Evolutionary conservation across 2,329 filamentous ascomycete genomes (phyloP).

Genomic region (Amphichorda felina): DNA sequence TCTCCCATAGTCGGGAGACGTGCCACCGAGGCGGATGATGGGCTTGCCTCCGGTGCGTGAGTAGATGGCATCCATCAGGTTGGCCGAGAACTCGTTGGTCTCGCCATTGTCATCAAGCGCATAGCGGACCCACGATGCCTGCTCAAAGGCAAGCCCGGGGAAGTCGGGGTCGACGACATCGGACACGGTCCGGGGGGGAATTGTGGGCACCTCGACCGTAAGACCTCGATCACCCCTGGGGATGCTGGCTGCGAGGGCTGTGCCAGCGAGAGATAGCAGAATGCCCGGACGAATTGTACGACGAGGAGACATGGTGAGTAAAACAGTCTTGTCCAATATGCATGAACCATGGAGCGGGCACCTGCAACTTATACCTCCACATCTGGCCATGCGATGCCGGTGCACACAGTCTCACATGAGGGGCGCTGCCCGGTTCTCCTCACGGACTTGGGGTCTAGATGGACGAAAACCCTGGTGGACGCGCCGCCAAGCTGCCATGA

Average conservation of each 20-base stretch:
- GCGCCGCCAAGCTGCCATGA: too few relatives aligned
- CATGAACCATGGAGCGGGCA: too few relatives aligned
- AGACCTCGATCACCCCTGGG: background rate
- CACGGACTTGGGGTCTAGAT: too few relatives aligned
- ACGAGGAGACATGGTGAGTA: too few relatives aligned
- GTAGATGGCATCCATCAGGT: slow-evolving; percentile 19
- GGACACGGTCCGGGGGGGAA: background rate
- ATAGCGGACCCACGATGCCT: slow-evolving; percentile 19
- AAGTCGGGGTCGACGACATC: slow-evolving; percentile 2
- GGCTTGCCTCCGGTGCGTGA: slow-evolving; percentile 19
- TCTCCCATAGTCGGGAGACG: slow-evolving; percentile 21
- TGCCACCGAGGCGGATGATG: slow-evolving; percentile 21
- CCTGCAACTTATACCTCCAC: too few relatives aligned
- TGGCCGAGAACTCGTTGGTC: slow-evolving; percentile 18
- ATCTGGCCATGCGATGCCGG: too few relatives aligned
- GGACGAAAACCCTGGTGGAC: too few relatives aligned
- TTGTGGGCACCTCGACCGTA: background rate
- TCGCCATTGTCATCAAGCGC: slow-evolving; percentile 16
- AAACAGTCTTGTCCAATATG: too few relatives aligned
- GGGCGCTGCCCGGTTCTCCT: too few relatives aligned
- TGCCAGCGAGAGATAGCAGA: too few relatives aligned
- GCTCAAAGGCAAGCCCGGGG: slow-evolving; percentile 9
- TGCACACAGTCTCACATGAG: too few relatives aligned
- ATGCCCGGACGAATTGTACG: too few relatives aligned
- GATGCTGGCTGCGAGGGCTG: background rate